Base-by-base conservation (phyloP, 2,329 filamentous ascomycete genomes). In the Byssoonygena ceratinophila region DNA sequence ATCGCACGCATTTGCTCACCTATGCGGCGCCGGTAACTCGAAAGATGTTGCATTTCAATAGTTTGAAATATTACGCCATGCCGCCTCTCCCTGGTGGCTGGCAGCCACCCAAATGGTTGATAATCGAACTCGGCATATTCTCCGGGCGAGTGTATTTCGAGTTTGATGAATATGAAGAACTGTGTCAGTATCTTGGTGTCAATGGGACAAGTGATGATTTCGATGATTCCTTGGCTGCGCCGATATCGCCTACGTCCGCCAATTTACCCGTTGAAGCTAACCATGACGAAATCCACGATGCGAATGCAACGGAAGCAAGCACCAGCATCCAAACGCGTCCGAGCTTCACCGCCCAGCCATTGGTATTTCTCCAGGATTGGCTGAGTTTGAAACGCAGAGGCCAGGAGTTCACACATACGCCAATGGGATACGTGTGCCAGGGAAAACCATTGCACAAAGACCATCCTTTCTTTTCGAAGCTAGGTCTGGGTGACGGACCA, bases 21-120 rank as follows among this genome's bases (percentile, higher is more conserved):
- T 85, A 85, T 54, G 71, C 81, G 0, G 75, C 81, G 0, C 79
- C 83, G 0, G 71, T 81, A 0, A 83, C 81, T 0, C 71, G 74
- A 27, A 69, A 71, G 1, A 85, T 85, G 81, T 61, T 77, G 0
- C 66, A 73, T 3, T 83, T 85, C 64, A 78, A 81, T 57, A 57
- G 60, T 0, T 64, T 85, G 0, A 59, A 60, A 0, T 84, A 74
- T 59, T 79, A 77, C 57, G 64, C 73, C 0, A 65, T 80, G 0
- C 81, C 82, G 0, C 23, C 62, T 0, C 63, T 81, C 0, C 71
- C 75, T 0, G 1, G 32, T 0, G 46, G 57, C 0, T 75, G 71
- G 66, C 43, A 57, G 1, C 62, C 74, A 0, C 80, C 82, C 0
- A 16, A 53, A 0, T 82, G 78, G 78, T 65, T 85, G 0, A 68